Evolutionary conservation across 2,329 filamentous ascomycete genomes (phyloP), one percentile per base, ranked within the genome.

Genomic region (Fusarium equiseti): DNA sequence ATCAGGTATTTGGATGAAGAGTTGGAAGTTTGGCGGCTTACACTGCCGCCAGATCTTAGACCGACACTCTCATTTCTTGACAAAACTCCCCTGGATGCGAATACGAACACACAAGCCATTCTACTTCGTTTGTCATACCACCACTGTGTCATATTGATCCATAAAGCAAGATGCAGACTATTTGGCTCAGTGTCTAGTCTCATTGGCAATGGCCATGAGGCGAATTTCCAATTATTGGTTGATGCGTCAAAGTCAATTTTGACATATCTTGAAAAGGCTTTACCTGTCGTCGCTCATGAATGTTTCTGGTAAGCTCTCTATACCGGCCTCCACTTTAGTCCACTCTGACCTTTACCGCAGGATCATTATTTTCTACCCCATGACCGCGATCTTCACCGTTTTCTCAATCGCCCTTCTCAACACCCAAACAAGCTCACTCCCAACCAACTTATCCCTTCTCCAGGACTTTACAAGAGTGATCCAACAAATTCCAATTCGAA

Each of bases 1-100:
- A 66, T 70, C 2, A 31, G 67, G 1, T 29, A 45, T 1, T 2
- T 69, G 0, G 67, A 70, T 26, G 57, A 70, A 13, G 65, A 70
- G 0, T 4, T 70, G 3, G 65, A 70, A 1, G 55, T 51, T 12
- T 70, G 67, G 67, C 53, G 67, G 0, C n/a, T 59, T 2, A 45
- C 65, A 6, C 22, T 69, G 0, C 50, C 53, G 1, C 3, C 38
- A 1, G 18, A 66, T 8, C 49, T 59, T 18, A 40, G 56, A 1
- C 67, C 67, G 0, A 53, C 66, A 0, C 6, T 70, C 1, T 66
- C 57, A 0, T 65, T 65, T 6, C 3, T 64, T 2, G 10, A 65
- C 1, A 53, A 65, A 0, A 65, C 62, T 0, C 62, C 62, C 0
- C 59, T 65, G 3, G 62, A 65, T 7, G 20, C n/a, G 0, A 31